Percentiles rank a stretch among this genome's conserved stretches.
Evolutionary conservation across 192 early-diverging fungal genomes (phyloP).

Genomic region (Backusella australiensis): DNA sequence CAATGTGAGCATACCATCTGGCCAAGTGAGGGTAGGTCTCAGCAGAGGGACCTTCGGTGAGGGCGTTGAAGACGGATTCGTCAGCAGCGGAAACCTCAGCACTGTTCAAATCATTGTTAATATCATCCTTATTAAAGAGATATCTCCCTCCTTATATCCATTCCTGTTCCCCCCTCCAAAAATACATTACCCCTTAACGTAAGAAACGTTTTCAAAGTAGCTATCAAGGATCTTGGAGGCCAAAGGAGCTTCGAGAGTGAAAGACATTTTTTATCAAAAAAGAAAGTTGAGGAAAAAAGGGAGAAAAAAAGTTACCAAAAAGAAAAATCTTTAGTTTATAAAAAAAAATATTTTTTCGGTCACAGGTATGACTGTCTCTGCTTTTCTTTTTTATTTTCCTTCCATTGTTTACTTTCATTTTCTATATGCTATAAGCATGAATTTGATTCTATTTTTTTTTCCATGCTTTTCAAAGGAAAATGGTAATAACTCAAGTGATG

Average conservation of each 20-base stretch:
- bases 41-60: conserved; percentile 71
- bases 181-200: conserved; percentile 68
- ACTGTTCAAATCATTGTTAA: conserved; percentile 36
- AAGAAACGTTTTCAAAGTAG: conserved; percentile 75
- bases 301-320: conserved; percentile 2
- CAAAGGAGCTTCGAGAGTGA: conserved; percentile 61
- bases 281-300: conserved; percentile 8
- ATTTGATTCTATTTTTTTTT: not conserved
- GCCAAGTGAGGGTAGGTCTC: conserved; percentile 80
- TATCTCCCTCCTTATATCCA: not conserved
- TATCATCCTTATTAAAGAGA: not conserved
- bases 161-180: no score
- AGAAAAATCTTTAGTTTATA: conserved; percentile 11
- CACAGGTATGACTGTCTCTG: conserved; percentile 9
- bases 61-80: conserved; percentile 79
- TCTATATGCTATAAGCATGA: not conserved
- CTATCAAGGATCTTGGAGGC: conserved; percentile 71
- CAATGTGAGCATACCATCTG: conserved; percentile 96
- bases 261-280: conserved; percentile 50
- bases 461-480: not conserved
- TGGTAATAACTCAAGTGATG: not conserved
- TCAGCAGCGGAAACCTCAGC: conserved; percentile 80
- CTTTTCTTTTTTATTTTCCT: not conserved
- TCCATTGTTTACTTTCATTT: not conserved
- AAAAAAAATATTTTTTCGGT: conserved; percentile 24